Evolutionary conservation across 2,329 filamentous ascomycete species (phyloP).

Genomic region (Colletotrichum siamense): DNA sequence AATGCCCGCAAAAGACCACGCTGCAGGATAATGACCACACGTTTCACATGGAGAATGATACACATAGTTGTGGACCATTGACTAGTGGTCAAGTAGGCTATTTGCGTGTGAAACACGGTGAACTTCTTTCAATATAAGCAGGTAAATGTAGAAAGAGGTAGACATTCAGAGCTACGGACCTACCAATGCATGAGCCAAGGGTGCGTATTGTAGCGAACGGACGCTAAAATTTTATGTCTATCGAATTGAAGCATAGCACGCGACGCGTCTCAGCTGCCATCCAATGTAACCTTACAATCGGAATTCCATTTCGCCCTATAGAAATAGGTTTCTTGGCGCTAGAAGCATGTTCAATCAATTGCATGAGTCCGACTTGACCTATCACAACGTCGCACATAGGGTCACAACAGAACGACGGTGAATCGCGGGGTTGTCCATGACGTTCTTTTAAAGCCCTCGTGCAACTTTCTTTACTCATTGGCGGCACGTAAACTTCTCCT

Average conservation of each 20-base stretch:
- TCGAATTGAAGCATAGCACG: neutral
- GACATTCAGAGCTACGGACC: accelerated
- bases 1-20: neutral
- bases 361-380: neutral
- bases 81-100: neutral
- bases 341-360: neutral
- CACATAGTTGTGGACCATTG: accelerated
- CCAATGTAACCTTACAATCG: neutral
- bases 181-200: neutral
- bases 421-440: neutral
- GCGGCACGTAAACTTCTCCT: neutral
- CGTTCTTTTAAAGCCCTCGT: neutral
- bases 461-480: neutral
- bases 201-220: neutral
- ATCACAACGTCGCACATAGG: neutral
- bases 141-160: neutral
- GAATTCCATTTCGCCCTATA: neutral
- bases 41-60: neutral
- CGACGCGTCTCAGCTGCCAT: neutral
- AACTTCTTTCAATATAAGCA: neutral
- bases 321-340: neutral
- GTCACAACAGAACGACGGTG: neutral
- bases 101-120: accelerated
- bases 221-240: neutral
- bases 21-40: too few relatives aligned